Evolutionary conservation across 495 filamentous ascomycete species (phyloP).

Genomic region (Entonaema liquescens): DNA sequence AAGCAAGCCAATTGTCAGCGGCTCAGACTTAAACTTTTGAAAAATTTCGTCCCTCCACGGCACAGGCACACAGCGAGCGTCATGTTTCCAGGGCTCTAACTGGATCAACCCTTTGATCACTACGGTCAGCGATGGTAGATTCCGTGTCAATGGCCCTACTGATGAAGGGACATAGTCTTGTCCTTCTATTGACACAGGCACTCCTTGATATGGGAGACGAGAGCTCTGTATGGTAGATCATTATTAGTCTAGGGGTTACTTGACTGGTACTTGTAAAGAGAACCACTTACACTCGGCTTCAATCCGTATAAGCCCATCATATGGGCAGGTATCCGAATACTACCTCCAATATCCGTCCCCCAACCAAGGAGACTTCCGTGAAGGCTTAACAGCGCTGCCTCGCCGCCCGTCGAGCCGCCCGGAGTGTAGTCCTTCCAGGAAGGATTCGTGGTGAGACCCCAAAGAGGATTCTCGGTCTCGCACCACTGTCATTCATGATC

Average conservation of each 20-base stretch:
- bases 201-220: slow-evolving; percentile 65
- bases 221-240: slow-evolving; percentile 23
- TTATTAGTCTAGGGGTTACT: not conserved
- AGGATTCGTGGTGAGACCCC: slow-evolving; percentile 77
- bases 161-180: slow-evolving; percentile 84
- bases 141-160: slow-evolving; percentile 84
- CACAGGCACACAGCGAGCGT: slow-evolving; percentile 76
- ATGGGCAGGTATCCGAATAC: slow-evolving; percentile 79
- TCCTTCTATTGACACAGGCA: slow-evolving; percentile 61
- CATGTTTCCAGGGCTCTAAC: slow-evolving; percentile 85
- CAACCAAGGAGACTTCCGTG: slow-evolving; percentile 81
- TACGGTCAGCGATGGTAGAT: slow-evolving; percentile 76
- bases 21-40: slow-evolving; percentile 60
- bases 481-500: slow-evolving; percentile 55
- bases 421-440: slow-evolving; percentile 78
- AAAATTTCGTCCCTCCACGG: slow-evolving; percentile 69
- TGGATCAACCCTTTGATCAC: slow-evolving; percentile 74
- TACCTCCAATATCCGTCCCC: slow-evolving; percentile 85
- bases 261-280: slow-evolving; percentile 25
- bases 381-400: slow-evolving; percentile 76
- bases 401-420: slow-evolving; percentile 83
- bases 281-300: slow-evolving; percentile 64
- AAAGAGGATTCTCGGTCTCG: slow-evolving; percentile 82
- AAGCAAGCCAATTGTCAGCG: slow-evolving; percentile 74
- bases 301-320: slow-evolving; percentile 85